Base-by-base conservation (phyloP, 2,329 filamentous ascomycete genomes). In the Onygenales sp. region DNA sequence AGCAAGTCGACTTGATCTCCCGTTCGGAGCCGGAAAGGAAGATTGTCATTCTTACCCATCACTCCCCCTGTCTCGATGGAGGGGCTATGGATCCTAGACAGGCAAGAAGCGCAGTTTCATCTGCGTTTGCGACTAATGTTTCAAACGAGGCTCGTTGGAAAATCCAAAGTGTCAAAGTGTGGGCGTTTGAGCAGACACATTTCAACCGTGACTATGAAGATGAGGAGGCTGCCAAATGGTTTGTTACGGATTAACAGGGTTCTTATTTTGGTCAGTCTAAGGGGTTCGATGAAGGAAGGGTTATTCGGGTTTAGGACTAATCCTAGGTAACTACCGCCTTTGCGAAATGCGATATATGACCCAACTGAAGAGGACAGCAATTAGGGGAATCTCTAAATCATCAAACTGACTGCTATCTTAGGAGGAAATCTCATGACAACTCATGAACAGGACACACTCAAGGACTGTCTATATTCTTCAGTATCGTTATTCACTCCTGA, bases 111-210 rank as follows among this genome's bases (percentile, higher is more conserved):
- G 32, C 44, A 5, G 55, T 46, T 38, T 13, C 31, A 1, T 56
- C 50, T 1, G 67, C 59, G 3, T 71, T 72, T 48, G 57, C 60
- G 5, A 70, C 70, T 5, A 64, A 71, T 51, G 48, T 72, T 42
- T 59, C 55, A 0, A 47, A 31, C 6, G 59, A 70, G 48, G 10
- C 8, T 0, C 70, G 69, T 52, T 70, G 63, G 63, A 61, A 9
- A 11, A 64, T 55, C 47, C 46, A 38, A 1, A 55, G 45, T 2
- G 69, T 72, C 7, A 65, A 61, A 52, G 5, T 67, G 1, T 72
- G 69, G 69, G 69, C 63, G 2, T 72, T 69, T 61, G 68, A 69
- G 2, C 69, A 72, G 55, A 72, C 69, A n/a, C 70, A 72, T 53
- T 69, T 58, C 54, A 68, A 64, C 52, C 71, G 67, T 56, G 57